phyloP scores from a whole-genome alignment of 148 eudicot genomes.

The Pouteria glomerata region DNA sequence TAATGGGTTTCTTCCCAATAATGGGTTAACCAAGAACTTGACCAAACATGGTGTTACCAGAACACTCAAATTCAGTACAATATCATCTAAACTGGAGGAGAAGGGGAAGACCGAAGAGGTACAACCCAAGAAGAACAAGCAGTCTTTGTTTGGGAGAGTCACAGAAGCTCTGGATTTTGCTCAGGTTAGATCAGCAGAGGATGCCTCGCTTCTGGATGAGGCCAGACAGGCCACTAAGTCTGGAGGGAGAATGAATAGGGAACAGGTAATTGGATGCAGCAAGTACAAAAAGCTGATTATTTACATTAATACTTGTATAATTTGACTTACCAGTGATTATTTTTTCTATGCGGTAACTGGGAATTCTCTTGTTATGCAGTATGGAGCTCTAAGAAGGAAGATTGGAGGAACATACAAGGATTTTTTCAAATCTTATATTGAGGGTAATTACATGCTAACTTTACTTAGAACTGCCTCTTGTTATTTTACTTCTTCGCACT shows the following conservation, averaged over 20 bases:
- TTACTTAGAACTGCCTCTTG: neutral
- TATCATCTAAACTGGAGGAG: conserved; percentile 42
- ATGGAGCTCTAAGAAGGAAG: conserved; percentile 95
- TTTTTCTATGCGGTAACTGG: neutral
- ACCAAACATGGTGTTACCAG: conserved; percentile 12
- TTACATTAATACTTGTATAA: neutral
- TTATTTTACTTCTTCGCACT: neutral
- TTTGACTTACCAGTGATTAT: neutral
- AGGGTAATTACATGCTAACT: conserved; percentile 38
- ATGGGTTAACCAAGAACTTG: conserved; percentile 11
- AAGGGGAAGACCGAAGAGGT: conserved; percentile 29
- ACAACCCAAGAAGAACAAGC: conserved; percentile 45
- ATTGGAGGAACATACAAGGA: conserved; percentile 98
- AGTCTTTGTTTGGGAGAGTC: conserved; percentile 60
- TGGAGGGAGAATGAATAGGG: conserved; percentile 58
- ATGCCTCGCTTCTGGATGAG: conserved; percentile 73
- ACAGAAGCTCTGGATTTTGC: conserved; percentile 94
- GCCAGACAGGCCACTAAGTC: conserved; percentile 72
- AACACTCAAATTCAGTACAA: conserved; percentile 19
- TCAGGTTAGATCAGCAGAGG: conserved; percentile 69
- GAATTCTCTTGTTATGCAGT: conserved; percentile 34
- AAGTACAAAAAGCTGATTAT: neutral
- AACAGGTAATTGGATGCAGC: conserved; percentile 48
- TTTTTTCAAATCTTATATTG: conserved; percentile 93
- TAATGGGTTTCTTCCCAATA: conserved; percentile 23